These are phyloP conservation scores for Rhododendron williamsianum DNA, from an alignment of 148 eudicot genomes.

Conservation along the genomic window DNA sequence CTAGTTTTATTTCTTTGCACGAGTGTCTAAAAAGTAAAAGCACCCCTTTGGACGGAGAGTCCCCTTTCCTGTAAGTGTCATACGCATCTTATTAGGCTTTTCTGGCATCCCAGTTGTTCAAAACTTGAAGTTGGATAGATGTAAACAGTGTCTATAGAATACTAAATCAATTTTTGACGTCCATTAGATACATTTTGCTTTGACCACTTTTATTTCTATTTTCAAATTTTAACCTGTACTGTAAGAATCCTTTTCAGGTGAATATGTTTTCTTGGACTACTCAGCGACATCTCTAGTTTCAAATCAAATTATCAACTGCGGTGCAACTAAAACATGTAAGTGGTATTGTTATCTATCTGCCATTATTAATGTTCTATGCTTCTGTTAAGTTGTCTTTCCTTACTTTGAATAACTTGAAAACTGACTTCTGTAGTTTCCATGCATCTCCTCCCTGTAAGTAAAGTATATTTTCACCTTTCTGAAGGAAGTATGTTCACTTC, in stretches of 20 bases:
- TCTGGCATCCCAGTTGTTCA: neutral
- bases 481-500: neutral
- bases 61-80: neutral
- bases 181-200: neutral
- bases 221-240: too few relatives aligned
- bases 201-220: neutral
- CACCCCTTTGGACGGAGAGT: neutral
- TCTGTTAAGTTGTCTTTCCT: neutral
- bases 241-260: slow-evolving; percentile 44
- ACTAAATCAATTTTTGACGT: neutral
- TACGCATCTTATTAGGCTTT: neutral
- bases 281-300: slow-evolving; percentile 55
- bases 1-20: neutral
- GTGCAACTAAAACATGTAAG: slow-evolving; percentile 78
- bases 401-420: slow-evolving; percentile 7
- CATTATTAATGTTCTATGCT: neutral
- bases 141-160: neutral
- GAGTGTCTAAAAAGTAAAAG: neutral
- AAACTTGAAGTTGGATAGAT: neutral
- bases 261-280: slow-evolving; percentile 79
- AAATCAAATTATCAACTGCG: slow-evolving; percentile 62
- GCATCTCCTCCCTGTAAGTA: neutral
- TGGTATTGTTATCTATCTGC: slow-evolving; percentile 4
- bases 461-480: neutral
- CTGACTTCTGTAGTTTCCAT: slow-evolving; percentile 1